Conservation (phyloP, 75 land plant genomes). For the Chamaecyparis obtusa region DNA sequence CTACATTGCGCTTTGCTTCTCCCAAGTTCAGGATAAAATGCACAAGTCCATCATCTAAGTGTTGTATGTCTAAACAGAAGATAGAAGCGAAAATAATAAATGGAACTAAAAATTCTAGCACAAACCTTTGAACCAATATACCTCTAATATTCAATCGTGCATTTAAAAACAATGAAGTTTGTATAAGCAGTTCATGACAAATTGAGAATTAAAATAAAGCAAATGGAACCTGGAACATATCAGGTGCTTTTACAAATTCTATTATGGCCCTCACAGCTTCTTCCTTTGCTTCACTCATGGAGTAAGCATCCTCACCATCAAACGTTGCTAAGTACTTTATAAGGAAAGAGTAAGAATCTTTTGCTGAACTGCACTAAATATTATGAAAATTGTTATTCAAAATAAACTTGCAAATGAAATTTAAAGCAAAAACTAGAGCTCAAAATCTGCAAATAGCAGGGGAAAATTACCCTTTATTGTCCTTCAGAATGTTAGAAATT, state of each 20-base stretch:
- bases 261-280: constrained; percentile 85
- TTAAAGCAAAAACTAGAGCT: constrained; percentile 2
- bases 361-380: constrained; percentile 52
- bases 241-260: constrained; percentile 95
- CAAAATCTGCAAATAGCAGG: background rate
- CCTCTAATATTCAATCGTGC: background rate
- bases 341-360: constrained; percentile 75
- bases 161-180: background rate
- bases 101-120: background rate
- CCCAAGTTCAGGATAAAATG: background rate
- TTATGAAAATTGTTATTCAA: background rate
- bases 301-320: constrained; percentile 62
- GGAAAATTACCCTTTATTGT: constrained; percentile 68
- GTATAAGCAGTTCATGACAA: background rate
- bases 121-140: background rate
- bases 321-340: constrained; percentile 87
- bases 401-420: background rate
- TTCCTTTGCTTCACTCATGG: constrained; percentile 81
- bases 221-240: constrained; percentile 87
- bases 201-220: background rate
- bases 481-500: constrained; percentile 78
- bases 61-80: background rate
- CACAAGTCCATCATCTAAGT: background rate
- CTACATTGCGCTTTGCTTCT: too few relatives aligned
- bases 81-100: background rate